phyloP scores from a whole-genome alignment of 148 eudicot species.

The Suaeda aralocaspica region DNA sequence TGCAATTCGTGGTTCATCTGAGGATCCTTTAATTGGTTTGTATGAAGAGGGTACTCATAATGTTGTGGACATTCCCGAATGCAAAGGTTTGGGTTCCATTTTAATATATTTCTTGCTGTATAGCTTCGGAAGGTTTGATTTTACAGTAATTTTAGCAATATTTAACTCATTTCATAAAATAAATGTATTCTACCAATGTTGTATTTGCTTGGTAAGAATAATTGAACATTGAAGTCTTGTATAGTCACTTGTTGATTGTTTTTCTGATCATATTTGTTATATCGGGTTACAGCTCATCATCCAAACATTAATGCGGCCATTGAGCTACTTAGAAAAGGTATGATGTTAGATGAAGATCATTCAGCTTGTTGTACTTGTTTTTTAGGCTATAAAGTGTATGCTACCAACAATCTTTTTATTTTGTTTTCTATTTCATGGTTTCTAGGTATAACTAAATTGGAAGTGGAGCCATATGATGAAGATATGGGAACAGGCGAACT shows the following conservation, averaged over 20 bases:
- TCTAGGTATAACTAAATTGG: conserved; percentile 61
- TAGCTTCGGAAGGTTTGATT: not conserved
- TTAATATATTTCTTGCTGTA: not conserved
- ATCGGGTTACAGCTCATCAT: conserved; percentile 74
- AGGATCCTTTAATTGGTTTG: conserved; percentile 72
- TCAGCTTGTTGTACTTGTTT: not conserved
- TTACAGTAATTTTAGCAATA: not conserved
- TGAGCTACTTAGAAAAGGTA: conserved; percentile 71
- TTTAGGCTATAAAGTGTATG: not conserved
- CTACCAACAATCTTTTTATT: not conserved
- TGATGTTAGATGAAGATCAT: not conserved
- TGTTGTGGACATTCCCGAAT: conserved; percentile 81
- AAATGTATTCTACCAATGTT: not conserved
- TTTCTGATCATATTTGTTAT: conserved; percentile 4
- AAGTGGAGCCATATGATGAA: conserved; percentile 86
- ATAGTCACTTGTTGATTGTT: not conserved
- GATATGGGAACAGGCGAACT: conserved; percentile 80
- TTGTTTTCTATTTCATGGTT: not conserved
- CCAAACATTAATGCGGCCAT: conserved; percentile 86
- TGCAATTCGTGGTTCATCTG: conserved; percentile 84
- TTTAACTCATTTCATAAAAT: not conserved
- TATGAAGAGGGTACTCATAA: conserved; percentile 93
- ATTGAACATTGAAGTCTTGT: not conserved
- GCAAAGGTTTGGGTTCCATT: conserved; percentile 58
- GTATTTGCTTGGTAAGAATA: not conserved